These are phyloP conservation scores for Pythium oligandrum DNA, from an alignment of 352 stramenopile genomes.

Conservation along the genomic window DNA sequence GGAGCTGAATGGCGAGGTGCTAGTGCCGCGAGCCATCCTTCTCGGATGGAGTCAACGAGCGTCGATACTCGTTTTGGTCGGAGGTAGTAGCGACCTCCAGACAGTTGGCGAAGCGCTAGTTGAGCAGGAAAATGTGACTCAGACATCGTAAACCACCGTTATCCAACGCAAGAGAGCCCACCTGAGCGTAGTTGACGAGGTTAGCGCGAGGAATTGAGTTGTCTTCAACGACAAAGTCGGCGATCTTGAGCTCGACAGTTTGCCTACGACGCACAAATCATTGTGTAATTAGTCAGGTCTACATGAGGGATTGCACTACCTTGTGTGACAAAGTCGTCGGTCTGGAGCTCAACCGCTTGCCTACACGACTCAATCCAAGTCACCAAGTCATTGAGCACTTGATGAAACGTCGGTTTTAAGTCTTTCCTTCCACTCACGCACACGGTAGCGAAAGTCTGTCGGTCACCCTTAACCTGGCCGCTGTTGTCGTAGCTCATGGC, in stretches of 20 bases:
- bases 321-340: too few species aligned
- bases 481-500: too few species aligned
- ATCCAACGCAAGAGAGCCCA: background rate
- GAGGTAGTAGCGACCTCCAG: too few species aligned
- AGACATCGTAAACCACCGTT: background rate
- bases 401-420: slow-evolving; percentile 6
- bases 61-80: too few species aligned
- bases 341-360: too few species aligned
- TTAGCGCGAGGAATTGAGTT: background rate
- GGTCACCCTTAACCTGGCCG: too few species aligned
- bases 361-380: background rate
- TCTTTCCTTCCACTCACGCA: slow-evolving; percentile 2
- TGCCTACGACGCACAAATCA: background rate
- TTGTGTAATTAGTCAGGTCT: background rate
- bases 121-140: background rate
- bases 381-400: slow-evolving; percentile 4
- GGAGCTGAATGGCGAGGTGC: background rate
- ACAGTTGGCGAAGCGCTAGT: too few species aligned
- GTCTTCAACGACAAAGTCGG: background rate
- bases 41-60: too few species aligned
- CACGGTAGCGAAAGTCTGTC: background rate
- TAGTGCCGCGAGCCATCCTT: background rate
- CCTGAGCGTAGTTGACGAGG: background rate
- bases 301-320: background rate
- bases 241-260: background rate